Percentiles rank a stretch among this genome's conserved stretches.
phyloP scores from a whole-genome alignment of 139 green algal genomes.

The Haematococcus lacustris region DNA sequence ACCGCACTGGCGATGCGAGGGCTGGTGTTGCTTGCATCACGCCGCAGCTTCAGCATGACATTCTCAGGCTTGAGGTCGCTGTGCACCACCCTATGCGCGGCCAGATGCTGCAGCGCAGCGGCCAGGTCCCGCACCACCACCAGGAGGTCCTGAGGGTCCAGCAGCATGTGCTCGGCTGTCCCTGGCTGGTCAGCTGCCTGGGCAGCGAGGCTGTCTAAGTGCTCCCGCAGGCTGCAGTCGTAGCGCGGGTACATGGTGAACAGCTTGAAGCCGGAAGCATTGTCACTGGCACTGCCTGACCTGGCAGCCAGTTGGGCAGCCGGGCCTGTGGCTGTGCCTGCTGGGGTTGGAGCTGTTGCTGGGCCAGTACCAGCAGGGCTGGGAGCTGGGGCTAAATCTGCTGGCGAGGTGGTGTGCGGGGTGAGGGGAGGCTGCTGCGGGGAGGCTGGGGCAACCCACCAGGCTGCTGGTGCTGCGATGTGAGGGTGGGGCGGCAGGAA shows the following conservation, averaged over 20 bases:
- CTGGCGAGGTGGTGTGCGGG: neutral
- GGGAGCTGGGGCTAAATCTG: neutral
- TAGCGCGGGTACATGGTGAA: conserved; percentile 8
- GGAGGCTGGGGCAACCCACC: neutral
- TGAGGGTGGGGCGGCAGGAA: conserved; percentile 7
- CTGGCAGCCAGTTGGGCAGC: neutral
- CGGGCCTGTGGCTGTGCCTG: neutral
- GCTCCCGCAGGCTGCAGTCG: conserved; percentile 1
- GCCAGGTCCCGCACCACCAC: conserved; percentile 5
- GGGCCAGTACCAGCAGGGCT: neutral
- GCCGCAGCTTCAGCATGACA: neutral
- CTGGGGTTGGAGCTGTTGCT: neutral
- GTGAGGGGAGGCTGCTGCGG: no score
- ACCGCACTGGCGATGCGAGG: neutral
- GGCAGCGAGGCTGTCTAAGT: neutral
- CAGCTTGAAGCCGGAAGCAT: conserved; percentile 5
- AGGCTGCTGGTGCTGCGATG: neutral
- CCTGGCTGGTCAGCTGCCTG: neutral
- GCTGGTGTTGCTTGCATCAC: neutral
- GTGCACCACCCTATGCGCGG: conserved; percentile 1
- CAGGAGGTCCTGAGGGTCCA: neutral
- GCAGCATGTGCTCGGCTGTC: neutral
- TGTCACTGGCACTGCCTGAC: neutral
- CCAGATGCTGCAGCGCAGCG: conserved; percentile 1
- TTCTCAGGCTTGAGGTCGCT: conserved; percentile 4